Evolutionary conservation across 176 grass and related monocot species (phyloP).

Genomic region (sorghum (Sorghum bicolor)): DNA sequence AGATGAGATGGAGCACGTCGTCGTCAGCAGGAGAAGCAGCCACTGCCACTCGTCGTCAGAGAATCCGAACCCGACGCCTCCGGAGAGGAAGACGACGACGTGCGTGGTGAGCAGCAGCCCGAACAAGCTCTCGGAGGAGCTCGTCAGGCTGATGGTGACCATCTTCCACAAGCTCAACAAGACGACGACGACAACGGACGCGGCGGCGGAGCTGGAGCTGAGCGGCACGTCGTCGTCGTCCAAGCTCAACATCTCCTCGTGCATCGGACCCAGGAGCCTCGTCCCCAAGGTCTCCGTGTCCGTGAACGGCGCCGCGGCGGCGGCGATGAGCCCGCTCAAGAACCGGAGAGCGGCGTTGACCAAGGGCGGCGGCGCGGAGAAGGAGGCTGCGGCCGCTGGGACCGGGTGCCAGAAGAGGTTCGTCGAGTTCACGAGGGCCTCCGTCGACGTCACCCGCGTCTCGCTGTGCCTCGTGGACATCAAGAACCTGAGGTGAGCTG

Average conservation of each 20-base stretch:
- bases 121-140: slow-evolving; percentile 78
- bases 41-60: slow-evolving; percentile 37
- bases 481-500: slow-evolving; percentile 72
- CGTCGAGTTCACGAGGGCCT: slow-evolving; percentile 48
- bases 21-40: slow-evolving; percentile 38
- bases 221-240: slow-evolving; percentile 8
- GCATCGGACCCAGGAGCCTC: slow-evolving; percentile 61
- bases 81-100: slow-evolving; percentile 25
- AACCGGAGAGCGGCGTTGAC: not conserved
- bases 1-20: slow-evolving; percentile 31
- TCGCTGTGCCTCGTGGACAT: slow-evolving; percentile 48
- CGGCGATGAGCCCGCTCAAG: slow-evolving; percentile 35
- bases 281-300: slow-evolving; percentile 29
- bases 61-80: not conserved
- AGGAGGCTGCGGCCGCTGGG: not conserved
- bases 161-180: slow-evolving; percentile 81
- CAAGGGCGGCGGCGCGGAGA: not conserved
- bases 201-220: slow-evolving; percentile 6
- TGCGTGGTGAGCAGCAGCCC: slow-evolving; percentile 24
- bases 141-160: slow-evolving; percentile 51
- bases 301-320: not conserved
- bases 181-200: not conserved
- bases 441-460: slow-evolving; percentile 52
- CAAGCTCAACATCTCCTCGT: slow-evolving; percentile 61
- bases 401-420: slow-evolving; percentile 22